phyloP scores from a whole-genome alignment of 2,329 filamentous ascomycete species.

The Madurella mycetomatis region DNA sequence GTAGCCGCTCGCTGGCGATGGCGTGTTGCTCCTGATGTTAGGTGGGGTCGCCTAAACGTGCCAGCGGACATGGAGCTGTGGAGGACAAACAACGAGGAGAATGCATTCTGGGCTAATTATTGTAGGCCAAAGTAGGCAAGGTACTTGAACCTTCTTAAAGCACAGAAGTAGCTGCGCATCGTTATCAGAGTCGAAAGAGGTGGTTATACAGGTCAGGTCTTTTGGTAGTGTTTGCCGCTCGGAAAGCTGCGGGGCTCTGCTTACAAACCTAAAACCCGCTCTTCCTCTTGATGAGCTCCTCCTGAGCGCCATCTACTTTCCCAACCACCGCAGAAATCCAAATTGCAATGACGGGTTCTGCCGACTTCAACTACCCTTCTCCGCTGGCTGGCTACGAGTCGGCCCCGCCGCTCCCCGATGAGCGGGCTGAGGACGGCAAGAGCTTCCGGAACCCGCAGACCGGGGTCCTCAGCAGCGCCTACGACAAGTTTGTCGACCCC shows the following conservation, averaged over 20 bases:
- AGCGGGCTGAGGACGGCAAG: conserved; percentile 69
- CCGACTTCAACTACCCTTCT: conserved; percentile 42
- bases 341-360: conserved; percentile 12
- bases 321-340: neutral
- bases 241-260: conserved; percentile 5
- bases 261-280: neutral
- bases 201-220: no score
- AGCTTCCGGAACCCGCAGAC: conserved; percentile 64
- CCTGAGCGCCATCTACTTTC: neutral
- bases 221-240: neutral
- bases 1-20: no score
- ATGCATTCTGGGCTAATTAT: no score
- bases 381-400: conserved; percentile 56
- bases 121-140: no score
- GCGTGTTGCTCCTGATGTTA: no score
- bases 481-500: conserved; percentile 64
- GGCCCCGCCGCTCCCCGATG: conserved; percentile 52
- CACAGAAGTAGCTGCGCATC: no score
- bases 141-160: no score
- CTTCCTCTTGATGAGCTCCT: neutral
- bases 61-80: no score
- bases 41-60: no score
- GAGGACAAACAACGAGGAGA: no score
- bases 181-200: no score
- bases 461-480: conserved; percentile 60